Percentiles rank a stretch among this genome's conserved stretches.
Evolutionary conservation across 176 grass and related monocot genomes (phyloP).

Genomic region (Neostapfia colusana): DNA sequence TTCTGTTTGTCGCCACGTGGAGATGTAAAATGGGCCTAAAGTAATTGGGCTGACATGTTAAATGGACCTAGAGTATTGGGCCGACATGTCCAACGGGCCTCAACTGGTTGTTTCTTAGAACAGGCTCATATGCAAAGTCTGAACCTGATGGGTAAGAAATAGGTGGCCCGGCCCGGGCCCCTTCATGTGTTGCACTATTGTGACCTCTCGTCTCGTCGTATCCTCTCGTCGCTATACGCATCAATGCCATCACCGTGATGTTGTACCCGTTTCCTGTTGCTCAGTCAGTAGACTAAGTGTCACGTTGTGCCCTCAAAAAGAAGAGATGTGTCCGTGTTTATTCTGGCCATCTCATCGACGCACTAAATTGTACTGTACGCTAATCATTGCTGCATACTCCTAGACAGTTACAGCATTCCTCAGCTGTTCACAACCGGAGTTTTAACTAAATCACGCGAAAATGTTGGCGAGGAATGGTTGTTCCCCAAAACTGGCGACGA

Average conservation of each 20-base stretch:
- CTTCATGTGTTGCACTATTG: neutral
- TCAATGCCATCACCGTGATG: neutral
- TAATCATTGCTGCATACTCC: no score
- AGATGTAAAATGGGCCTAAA: no score
- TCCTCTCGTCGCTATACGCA: neutral
- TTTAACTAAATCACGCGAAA: neutral
- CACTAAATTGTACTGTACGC: neutral
- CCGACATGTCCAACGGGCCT: no score
- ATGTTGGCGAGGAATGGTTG: no score
- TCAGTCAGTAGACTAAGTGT: neutral
- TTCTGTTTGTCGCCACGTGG: no score
- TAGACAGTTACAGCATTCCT: no score
- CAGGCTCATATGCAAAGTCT: neutral
- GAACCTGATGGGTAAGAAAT: neutral
- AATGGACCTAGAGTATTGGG: no score
- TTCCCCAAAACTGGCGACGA: neutral
- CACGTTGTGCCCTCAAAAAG: neutral
- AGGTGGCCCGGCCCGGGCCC: slow-evolving; percentile 9
- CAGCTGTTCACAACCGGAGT: no score
- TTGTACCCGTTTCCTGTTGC: neutral
- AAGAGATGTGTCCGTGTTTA: no score
- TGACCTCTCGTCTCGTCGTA: neutral
- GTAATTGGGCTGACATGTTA: no score
- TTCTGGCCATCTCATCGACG: neutral
- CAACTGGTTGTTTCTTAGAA: neutral